Evolutionary conservation across 768 basidiomycete genomes (phyloP).

Genomic region (Podaxis carcinomalis): DNA sequence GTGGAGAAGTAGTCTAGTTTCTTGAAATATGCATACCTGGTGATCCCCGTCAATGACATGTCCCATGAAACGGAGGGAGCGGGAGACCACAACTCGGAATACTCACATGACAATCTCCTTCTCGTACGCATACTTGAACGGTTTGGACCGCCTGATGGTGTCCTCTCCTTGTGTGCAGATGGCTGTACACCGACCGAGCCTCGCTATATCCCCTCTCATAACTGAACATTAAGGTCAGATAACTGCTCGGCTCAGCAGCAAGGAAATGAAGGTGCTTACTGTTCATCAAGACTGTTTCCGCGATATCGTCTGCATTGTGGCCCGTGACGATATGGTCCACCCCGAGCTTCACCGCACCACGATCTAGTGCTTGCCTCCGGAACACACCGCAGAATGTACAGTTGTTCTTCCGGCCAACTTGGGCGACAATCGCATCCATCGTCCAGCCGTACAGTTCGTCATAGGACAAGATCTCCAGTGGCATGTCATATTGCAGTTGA

Average conservation of each 20-base stretch:
- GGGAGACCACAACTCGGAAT: not conserved
- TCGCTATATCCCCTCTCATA: constrained; percentile 95
- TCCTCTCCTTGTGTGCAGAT: constrained; percentile 97
- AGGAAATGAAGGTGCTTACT: constrained; percentile 46
- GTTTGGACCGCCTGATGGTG: constrained; percentile 94
- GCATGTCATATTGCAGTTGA: constrained; percentile 91
- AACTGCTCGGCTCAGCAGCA: constrained; percentile 3
- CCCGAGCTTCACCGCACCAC: constrained; percentile 82
- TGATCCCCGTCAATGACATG: not conserved
- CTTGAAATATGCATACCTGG: constrained; percentile 98
- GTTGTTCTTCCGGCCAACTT: constrained; percentile 95
- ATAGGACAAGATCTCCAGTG: constrained; percentile 94
- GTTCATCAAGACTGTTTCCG: constrained; percentile 99
- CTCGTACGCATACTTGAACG: constrained; percentile 99
- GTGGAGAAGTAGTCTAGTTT: constrained; percentile 99
- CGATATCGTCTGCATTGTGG: constrained; percentile 98
- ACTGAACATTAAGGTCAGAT: constrained; percentile 44
- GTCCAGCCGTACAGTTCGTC: constrained; percentile 99
- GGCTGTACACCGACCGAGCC: constrained; percentile 87
- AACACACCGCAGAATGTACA: constrained; percentile 99
- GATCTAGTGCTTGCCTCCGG: constrained; percentile 90
- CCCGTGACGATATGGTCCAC: constrained; percentile 99
- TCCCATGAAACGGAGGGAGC: not conserved
- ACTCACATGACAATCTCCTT: constrained; percentile 98
- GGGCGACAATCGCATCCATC: constrained; percentile 94